A percentile compares a stretch with the other conserved stretches of the same genome.
Evolutionary conservation across 2,329 filamentous ascomycete genomes (phyloP).

Genomic region (Simplicillium sp.): DNA sequence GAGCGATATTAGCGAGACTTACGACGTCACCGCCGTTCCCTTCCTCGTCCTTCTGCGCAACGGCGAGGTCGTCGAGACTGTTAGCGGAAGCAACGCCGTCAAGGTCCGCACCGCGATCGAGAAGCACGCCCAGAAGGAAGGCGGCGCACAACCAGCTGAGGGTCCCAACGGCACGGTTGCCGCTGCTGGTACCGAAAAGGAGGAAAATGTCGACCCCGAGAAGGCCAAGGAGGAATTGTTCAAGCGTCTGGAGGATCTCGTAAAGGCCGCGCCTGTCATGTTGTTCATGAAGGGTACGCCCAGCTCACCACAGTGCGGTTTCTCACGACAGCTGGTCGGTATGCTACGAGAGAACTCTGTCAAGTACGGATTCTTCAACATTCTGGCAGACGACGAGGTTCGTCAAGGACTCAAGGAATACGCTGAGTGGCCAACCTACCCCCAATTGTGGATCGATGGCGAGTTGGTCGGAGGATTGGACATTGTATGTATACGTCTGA

Average conservation of each 20-base stretch:
- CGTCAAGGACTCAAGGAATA: conserved; percentile 93
- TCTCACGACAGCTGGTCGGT: conserved; percentile 80
- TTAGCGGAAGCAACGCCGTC: conserved; percentile 81
- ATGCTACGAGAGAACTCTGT: conserved; percentile 83
- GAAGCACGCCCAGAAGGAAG: conserved; percentile 52
- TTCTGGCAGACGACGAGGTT: conserved; percentile 93
- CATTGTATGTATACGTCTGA: conserved; percentile 58
- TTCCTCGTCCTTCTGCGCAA: conserved; percentile 77
- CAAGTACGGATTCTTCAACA: conserved; percentile 99
- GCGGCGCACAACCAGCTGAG: conserved; percentile 20
- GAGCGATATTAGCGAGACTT: conserved; percentile 81
- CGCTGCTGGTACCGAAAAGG: conserved; percentile 34
- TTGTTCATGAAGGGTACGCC: conserved; percentile 98
- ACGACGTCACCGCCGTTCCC: conserved; percentile 90
- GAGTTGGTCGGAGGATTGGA: conserved; percentile 90
- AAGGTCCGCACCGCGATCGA: conserved; percentile 83
- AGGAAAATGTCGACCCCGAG: conserved; percentile 33
- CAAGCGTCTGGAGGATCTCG: conserved; percentile 70
- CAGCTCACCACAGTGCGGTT: conserved; percentile 79
- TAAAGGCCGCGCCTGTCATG: conserved; percentile 96
- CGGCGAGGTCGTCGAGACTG: conserved; percentile 67
- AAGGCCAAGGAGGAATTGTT: conserved; percentile 77
- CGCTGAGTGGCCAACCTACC: conserved; percentile 98
- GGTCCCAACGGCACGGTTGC: conserved; percentile 23
- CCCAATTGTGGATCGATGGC: conserved; percentile 85